phyloP scores from a whole-genome alignment of 495 filamentous ascomycete genomes.

The Aspergillus panamensis region DNA sequence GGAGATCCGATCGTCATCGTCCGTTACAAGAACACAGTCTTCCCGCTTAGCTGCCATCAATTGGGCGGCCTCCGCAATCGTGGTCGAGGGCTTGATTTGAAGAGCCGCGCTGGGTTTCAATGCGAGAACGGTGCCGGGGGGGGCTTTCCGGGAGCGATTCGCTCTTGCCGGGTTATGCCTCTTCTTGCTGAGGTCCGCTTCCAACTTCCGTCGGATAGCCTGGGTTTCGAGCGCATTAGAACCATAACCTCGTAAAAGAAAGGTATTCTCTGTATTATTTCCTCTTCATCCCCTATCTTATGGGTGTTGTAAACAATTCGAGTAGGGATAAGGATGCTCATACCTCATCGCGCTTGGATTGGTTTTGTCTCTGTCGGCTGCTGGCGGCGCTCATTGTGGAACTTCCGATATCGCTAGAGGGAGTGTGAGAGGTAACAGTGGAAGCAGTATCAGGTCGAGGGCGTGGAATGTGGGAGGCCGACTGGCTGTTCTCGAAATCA shows the following conservation, averaged over 20 bases:
- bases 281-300: background rate
- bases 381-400: constrained; percentile 68
- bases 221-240: constrained; percentile 35
- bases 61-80: constrained; percentile 94
- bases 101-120: constrained; percentile 92
- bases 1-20: constrained; percentile 94
- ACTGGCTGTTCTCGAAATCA: constrained; percentile 58
- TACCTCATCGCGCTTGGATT: constrained; percentile 98
- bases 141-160: constrained; percentile 83
- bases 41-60: constrained; percentile 98
- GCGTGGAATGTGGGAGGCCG: constrained; percentile 75
- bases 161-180: constrained; percentile 72
- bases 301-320: background rate
- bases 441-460: constrained; percentile 67
- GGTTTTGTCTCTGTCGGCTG: constrained; percentile 83
- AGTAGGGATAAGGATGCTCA: constrained; percentile 25
- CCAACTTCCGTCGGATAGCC: constrained; percentile 96
- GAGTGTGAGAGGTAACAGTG: constrained; percentile 63
- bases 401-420: constrained; percentile 50
- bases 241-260: background rate
- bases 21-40: constrained; percentile 98
- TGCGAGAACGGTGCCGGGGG: constrained; percentile 91
- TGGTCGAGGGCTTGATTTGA: constrained; percentile 94
- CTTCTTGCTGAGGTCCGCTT: constrained; percentile 97
- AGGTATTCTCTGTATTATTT: background rate